Percentiles rank a stretch among this genome's conserved stretches.
phyloP scores from a whole-genome alignment of 1,284 basidiomycete species.

The Ganoderma leucocontextum region DNA sequence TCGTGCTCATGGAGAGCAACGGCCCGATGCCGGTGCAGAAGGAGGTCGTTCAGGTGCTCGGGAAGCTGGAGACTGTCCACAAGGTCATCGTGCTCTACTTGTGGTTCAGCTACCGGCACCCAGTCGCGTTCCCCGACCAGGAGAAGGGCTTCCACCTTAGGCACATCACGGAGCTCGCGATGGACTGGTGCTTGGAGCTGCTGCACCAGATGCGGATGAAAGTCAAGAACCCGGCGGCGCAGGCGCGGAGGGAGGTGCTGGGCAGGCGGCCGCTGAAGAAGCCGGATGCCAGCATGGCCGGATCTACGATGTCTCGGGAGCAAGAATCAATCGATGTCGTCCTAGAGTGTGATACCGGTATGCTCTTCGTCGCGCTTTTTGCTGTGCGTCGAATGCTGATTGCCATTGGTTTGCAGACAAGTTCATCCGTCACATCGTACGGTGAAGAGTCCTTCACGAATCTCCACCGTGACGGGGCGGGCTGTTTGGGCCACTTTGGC shows the following conservation, averaged over 20 bases:
- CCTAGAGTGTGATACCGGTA: neutral
- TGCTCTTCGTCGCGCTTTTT: neutral
- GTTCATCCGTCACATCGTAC: slow-evolving; percentile 14
- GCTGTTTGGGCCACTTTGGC: slow-evolving; percentile 32
- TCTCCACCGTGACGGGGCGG: slow-evolving; percentile 20
- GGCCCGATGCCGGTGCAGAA: slow-evolving; percentile 12
- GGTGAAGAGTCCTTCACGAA: slow-evolving; percentile 14
- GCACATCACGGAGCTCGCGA: slow-evolving; percentile 69
- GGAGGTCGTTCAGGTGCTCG: slow-evolving; percentile 43
- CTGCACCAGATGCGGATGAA: slow-evolving; percentile 36
- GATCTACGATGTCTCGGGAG: neutral
- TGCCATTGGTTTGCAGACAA: neutral
- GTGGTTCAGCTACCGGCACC: slow-evolving; percentile 87
- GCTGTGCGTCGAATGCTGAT: neutral
- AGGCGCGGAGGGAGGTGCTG: slow-evolving; percentile 22
- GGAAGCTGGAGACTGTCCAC: slow-evolving; percentile 82
- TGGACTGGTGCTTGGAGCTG: slow-evolving; percentile 70
- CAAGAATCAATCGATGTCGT: neutral
- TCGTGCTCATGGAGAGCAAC: slow-evolving; percentile 29
- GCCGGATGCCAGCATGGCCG: neutral
- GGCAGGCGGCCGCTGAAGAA: slow-evolving; percentile 13
- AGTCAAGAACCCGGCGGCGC: slow-evolving; percentile 5
- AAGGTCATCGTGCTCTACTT: slow-evolving; percentile 85
- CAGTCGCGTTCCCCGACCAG: slow-evolving; percentile 75
- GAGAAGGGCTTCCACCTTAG: slow-evolving; percentile 65